Evolutionary conservation across 495 filamentous ascomycete species (phyloP).

Genomic region (Parathielavia hyrcaniae): DNA sequence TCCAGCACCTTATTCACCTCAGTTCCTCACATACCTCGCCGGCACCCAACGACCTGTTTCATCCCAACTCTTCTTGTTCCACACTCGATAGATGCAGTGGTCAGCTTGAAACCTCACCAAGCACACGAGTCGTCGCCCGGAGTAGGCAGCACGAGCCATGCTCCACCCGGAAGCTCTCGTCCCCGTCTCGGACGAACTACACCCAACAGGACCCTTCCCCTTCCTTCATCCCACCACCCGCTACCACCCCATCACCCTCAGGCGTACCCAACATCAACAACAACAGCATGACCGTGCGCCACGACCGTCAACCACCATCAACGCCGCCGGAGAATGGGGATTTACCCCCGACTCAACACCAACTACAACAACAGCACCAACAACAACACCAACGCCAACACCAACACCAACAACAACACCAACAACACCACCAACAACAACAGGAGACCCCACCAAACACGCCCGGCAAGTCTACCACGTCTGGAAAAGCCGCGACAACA

Average conservation of each 20-base stretch:
- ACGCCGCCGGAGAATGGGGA: too few species aligned
- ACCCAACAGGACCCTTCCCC: conserved; percentile 16
- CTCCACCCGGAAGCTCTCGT: background rate
- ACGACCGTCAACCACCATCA: background rate
- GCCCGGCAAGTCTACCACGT: conserved; percentile 22
- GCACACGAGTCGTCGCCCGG: background rate
- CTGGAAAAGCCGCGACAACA: conserved; percentile 60
- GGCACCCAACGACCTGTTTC: too few species aligned
- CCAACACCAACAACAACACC: background rate
- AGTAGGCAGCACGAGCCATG: background rate
- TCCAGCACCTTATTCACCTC: too few species aligned
- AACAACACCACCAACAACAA: background rate
- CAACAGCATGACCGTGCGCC: background rate
- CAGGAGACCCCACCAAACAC: background rate
- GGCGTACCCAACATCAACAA: background rate
- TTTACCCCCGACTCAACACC: too few species aligned
- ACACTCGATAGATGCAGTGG: too few species aligned
- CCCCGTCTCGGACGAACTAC: background rate
- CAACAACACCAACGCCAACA: background rate
- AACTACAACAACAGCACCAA: too few species aligned
- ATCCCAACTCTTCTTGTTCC: too few species aligned
- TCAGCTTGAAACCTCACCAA: too few species aligned
- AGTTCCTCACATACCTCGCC: too few species aligned
- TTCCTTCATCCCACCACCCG: conserved; percentile 29
- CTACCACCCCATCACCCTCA: conserved; percentile 5